A percentile compares a stretch with the other conserved stretches of the same genome.
These are phyloP conservation scores for Alternaria incomplexa DNA, from an alignment of 2,329 filamentous ascomycete species.

Conservation along the genomic window DNA sequence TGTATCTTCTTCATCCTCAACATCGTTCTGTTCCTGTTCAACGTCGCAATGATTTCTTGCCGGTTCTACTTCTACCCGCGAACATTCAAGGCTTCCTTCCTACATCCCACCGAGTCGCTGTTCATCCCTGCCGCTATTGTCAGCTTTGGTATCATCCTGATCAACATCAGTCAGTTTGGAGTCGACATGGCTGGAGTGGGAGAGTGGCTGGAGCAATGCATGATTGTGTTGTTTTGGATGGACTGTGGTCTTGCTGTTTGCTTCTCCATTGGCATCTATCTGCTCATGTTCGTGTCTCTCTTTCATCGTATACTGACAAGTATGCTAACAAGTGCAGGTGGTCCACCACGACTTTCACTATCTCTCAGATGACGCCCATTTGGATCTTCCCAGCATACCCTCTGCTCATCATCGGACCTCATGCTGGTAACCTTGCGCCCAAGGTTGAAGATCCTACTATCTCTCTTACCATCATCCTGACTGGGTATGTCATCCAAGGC, in stretches of 20 bases:
- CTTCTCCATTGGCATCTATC: conserved; percentile 73
- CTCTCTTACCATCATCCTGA: conserved; percentile 63
- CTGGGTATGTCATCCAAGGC: conserved; percentile 67
- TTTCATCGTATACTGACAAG: background rate
- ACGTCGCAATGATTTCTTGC: conserved; percentile 68
- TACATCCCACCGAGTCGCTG: conserved; percentile 77
- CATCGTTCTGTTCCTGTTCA: conserved; percentile 70
- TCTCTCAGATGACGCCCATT: conserved; percentile 83
- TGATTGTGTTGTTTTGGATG: conserved; percentile 76
- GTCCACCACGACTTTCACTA: conserved; percentile 71
- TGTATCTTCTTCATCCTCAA: conserved; percentile 58
- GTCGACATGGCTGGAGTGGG: conserved; percentile 55
- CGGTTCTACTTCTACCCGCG: conserved; percentile 74
- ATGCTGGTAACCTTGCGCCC: conserved; percentile 66
- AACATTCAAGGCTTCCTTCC: conserved; percentile 73
- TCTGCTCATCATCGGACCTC: conserved; percentile 75
- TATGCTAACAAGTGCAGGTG: conserved; percentile 52
- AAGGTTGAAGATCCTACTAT: conserved; percentile 50
- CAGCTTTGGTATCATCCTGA: conserved; percentile 66
- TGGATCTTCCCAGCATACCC: conserved; percentile 91
- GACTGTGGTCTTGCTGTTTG: conserved; percentile 72
- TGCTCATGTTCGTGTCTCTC: conserved; percentile 65
- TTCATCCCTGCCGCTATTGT: conserved; percentile 74
- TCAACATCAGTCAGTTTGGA: conserved; percentile 80
- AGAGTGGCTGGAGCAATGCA: conserved; percentile 60